These are phyloP conservation scores for Diospyros kaki DNA, from an alignment of 148 eudicot species.

Conservation along the genomic window DNA sequence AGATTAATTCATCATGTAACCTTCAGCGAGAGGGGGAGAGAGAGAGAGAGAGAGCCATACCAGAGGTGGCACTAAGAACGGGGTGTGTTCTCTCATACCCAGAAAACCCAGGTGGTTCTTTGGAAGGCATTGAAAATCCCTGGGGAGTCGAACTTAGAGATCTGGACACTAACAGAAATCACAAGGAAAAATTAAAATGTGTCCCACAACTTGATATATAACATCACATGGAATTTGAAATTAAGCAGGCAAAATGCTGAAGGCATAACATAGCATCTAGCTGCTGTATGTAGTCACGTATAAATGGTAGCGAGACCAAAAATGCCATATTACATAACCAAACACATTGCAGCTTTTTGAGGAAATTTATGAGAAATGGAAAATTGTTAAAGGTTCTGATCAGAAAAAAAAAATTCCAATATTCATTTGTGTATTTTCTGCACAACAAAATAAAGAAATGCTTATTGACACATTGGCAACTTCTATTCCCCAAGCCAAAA, in stretches of 20 bases:
- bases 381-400: too few relatives aligned
- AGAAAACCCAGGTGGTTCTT: conserved; percentile 47
- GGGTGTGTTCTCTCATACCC: conserved; percentile 25
- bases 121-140: conserved; percentile 41
- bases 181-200: neutral
- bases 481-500: too few relatives aligned
- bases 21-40: neutral
- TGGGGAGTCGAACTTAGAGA: conserved; percentile 40
- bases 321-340: too few relatives aligned
- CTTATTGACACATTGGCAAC: too few relatives aligned
- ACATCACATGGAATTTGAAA: neutral
- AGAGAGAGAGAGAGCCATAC: conserved; percentile 20
- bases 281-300: too few relatives aligned
- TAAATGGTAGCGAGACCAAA: too few relatives aligned
- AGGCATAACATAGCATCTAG: neutral
- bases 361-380: too few relatives aligned
- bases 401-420: too few relatives aligned
- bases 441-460: too few relatives aligned
- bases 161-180: conserved; percentile 26
- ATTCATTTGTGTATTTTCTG: too few relatives aligned
- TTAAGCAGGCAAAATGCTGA: neutral
- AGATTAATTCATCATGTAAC: neutral
- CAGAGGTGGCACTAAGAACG: conserved; percentile 27
- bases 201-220: neutral
- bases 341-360: too few relatives aligned